A percentile compares a stretch with the other conserved stretches of the same genome.
Conservation (phyloP, 1,284 basidiomycete species). For the Melampsora americana region DNA sequence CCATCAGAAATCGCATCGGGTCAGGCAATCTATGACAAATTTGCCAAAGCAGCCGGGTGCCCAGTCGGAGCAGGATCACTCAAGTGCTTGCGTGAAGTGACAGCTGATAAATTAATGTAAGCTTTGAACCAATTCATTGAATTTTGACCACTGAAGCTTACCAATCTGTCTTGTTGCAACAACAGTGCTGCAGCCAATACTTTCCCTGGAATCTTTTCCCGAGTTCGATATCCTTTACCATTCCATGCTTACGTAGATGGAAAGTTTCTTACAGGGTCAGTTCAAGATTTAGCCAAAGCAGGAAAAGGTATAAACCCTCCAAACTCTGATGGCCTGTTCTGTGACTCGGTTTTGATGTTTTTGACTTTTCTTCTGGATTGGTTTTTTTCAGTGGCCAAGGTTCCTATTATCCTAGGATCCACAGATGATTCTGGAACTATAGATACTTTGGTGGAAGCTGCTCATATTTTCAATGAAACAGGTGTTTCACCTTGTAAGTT, state of each 20-base stretch:
- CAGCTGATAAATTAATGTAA: neutral
- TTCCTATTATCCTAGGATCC: neutral
- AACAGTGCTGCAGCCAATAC: neutral
- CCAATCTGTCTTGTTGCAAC: neutral
- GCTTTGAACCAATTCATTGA: neutral
- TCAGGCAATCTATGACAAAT: conserved; percentile 1
- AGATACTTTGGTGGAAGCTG: neutral
- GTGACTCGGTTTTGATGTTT: too few species aligned
- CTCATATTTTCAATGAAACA: neutral
- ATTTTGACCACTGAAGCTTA: neutral
- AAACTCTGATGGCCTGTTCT: neutral
- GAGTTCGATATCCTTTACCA: neutral
- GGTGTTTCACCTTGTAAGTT: neutral
- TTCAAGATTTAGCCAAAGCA: neutral
- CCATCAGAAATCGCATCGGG: neutral
- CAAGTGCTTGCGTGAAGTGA: neutral
- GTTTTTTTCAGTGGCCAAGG: conserved; percentile 1
- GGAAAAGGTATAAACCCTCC: neutral
- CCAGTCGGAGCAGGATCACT: conserved; percentile 3
- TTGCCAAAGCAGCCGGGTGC: conserved; percentile 1
- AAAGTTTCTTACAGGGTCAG: neutral
- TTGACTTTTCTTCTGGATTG: neutral
- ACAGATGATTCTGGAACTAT: conserved; percentile 7
- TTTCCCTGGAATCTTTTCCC: neutral
- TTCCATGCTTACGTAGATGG: neutral